These are phyloP conservation scores for Didymella pomorum DNA, from an alignment of 2,329 filamentous ascomycete species.

Conservation along the genomic window DNA sequence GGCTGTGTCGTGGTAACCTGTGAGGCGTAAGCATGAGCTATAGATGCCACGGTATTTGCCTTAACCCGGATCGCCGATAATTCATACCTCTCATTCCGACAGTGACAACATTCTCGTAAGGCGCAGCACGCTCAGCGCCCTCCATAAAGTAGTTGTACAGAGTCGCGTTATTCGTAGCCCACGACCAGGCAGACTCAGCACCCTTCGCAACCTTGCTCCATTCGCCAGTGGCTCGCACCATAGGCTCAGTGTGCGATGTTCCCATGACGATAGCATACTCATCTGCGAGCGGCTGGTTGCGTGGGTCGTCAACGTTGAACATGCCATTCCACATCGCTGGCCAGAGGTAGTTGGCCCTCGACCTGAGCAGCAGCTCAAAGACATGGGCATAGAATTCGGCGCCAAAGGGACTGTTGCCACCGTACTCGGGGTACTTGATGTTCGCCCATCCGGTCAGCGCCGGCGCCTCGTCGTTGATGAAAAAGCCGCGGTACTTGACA, in stretches of 20 bases:
- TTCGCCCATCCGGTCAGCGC: slow-evolving; percentile 72
- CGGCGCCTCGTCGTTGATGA: slow-evolving; percentile 75
- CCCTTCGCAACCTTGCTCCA: slow-evolving; percentile 62
- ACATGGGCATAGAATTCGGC: slow-evolving; percentile 73
- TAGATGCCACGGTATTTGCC: not conserved
- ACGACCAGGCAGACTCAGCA: slow-evolving; percentile 65
- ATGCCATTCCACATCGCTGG: slow-evolving; percentile 75
- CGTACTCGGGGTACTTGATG: slow-evolving; percentile 59
- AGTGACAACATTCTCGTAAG: slow-evolving; percentile 73
- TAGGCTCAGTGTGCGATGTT: slow-evolving; percentile 76
- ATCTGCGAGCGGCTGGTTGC: slow-evolving; percentile 73
- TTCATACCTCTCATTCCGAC: slow-evolving; percentile 69
- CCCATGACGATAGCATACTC: slow-evolving; percentile 78
- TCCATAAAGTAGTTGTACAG: slow-evolving; percentile 74
- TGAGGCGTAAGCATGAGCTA: not conserved
- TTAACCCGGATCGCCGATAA: not conserved
- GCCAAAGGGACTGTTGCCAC: slow-evolving; percentile 57
- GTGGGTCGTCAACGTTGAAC: slow-evolving; percentile 74
- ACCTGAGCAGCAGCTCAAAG: slow-evolving; percentile 74
- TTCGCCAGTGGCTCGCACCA: slow-evolving; percentile 66
- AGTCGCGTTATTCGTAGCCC: slow-evolving; percentile 72
- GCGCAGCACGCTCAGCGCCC: slow-evolving; percentile 69
- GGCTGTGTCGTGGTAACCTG: slow-evolving; percentile 67
- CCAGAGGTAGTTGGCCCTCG: slow-evolving; percentile 79
- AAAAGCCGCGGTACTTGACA: slow-evolving; percentile 74